Base-by-base conservation (phyloP, 495 filamentous ascomycete species). In the Halenospora varia region DNA sequence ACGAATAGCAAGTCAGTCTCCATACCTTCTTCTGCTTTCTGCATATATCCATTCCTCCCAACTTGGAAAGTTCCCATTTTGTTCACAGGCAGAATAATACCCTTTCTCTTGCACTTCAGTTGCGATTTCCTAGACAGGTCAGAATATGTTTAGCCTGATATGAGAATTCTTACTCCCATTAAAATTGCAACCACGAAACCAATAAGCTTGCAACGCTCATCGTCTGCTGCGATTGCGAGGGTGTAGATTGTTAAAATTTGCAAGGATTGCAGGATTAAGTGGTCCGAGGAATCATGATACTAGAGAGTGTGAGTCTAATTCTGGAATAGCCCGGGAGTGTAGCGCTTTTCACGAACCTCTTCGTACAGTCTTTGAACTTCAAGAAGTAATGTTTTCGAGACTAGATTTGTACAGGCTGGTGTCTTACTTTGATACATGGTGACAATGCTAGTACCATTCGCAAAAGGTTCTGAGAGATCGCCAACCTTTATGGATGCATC, bases 1-100 rank as follows among this genome's bases (percentile, higher is more conserved):
- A n/a, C n/a, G n/a, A n/a, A n/a, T n/a, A n/a, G n/a, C n/a, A n/a
- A n/a, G n/a, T n/a, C n/a, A n/a, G 29, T 26, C 6, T n/a, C 13
- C 41, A 24, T 23, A 59, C 50, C 57, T 54, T 48, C 44, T 60
- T 8, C 44, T 48, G 17, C 57, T 55, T 45, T 60, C 57, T n/a
- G 24, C 26, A 3, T 11, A 13, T 9, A 60, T 44, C 50, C 51
- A 60, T 8, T 60, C 57, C 19, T 60, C 44, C 50, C 57, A 60
- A 2, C 11, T 40, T 20, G 49, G 50, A n/a, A 59, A 48, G n/a
- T 24, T 40, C 9, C 17, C 25, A 0, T 19, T 40, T n/a, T 19
- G 15, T 13, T 53, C 51, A 53, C 29, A 41, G 20, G 39, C 3
- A 25, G 25, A 42, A 9, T 39, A 18, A n/a, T 41, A 51, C 2